Evolutionary conservation across 495 filamentous ascomycete species (phyloP).

Genomic region (Tuber indicum): DNA sequence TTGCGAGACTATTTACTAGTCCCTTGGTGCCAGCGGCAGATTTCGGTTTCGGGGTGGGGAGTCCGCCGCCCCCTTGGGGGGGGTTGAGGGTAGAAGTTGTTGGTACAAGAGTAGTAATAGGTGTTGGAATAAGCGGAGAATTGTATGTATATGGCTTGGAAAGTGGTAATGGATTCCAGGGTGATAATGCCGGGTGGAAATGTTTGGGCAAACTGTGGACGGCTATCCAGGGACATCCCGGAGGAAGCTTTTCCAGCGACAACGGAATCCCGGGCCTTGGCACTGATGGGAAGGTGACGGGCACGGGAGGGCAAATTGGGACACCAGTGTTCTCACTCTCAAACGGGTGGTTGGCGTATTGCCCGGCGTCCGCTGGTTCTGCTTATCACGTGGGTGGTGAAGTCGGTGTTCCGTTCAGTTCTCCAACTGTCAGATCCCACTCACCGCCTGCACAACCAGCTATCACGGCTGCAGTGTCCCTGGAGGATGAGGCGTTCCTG

Average conservation of each 20-base stretch:
- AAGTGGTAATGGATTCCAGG: constrained; percentile 15
- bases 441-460: constrained; percentile 69
- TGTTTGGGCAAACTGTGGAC: constrained; percentile 41
- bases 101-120: constrained; percentile 33
- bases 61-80: constrained; percentile 42
- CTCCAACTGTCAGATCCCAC: constrained; percentile 61
- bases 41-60: constrained; percentile 37
- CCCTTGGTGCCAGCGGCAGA: constrained; percentile 37
- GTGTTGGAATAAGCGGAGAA: constrained; percentile 40
- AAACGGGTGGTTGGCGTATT: constrained; percentile 77
- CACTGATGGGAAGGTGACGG: constrained; percentile 23
- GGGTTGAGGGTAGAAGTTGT: constrained; percentile 43
- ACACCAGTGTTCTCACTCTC: constrained; percentile 66
- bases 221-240: constrained; percentile 26
- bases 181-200: constrained; percentile 34
- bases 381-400: constrained; percentile 61
- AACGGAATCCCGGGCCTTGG: constrained; percentile 14
- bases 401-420: constrained; percentile 49
- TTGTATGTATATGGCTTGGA: constrained; percentile 39
- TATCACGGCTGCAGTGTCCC: constrained; percentile 68
- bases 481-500: constrained; percentile 70
- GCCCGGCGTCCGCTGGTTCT: constrained; percentile 66
- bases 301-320: constrained; percentile 21
- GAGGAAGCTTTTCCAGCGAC: constrained; percentile 27
- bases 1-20: constrained; percentile 39